Evolutionary conservation across 2,329 filamentous ascomycete genomes (phyloP).

Genomic region (Beauveria sp.): DNA sequence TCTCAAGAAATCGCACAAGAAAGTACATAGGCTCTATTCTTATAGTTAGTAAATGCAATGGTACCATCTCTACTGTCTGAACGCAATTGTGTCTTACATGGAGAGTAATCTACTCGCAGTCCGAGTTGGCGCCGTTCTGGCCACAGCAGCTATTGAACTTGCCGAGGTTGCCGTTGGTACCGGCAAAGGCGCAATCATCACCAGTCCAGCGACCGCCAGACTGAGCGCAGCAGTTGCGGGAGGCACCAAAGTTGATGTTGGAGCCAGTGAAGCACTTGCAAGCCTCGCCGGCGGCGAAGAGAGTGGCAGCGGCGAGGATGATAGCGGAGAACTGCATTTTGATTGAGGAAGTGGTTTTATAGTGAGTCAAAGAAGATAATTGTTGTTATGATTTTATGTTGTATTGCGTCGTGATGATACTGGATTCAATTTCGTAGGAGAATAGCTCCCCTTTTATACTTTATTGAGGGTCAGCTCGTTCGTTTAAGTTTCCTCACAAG

Average conservation of each 20-base stretch:
- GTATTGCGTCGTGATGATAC: neutral
- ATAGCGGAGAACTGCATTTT: neutral
- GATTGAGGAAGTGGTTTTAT: neutral
- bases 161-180: neutral
- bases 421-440: neutral
- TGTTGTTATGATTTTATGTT: neutral
- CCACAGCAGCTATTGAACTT: constrained; percentile 1
- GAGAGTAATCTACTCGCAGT: neutral
- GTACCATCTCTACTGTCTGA: neutral
- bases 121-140: neutral
- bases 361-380: neutral
- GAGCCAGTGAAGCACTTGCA: constrained; percentile 1
- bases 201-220: neutral
- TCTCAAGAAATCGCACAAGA: neutral
- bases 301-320: neutral
- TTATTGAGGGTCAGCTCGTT: neutral
- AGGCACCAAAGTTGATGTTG: constrained; percentile 2
- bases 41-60: neutral
- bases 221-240: neutral
- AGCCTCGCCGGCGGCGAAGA: neutral
- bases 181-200: neutral
- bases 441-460: neutral
- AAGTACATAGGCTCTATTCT: neutral
- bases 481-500: neutral
- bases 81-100: neutral